These are phyloP conservation scores for Fraxinus ornus DNA, from an alignment of 305 asterid species.

Conservation along the genomic window DNA sequence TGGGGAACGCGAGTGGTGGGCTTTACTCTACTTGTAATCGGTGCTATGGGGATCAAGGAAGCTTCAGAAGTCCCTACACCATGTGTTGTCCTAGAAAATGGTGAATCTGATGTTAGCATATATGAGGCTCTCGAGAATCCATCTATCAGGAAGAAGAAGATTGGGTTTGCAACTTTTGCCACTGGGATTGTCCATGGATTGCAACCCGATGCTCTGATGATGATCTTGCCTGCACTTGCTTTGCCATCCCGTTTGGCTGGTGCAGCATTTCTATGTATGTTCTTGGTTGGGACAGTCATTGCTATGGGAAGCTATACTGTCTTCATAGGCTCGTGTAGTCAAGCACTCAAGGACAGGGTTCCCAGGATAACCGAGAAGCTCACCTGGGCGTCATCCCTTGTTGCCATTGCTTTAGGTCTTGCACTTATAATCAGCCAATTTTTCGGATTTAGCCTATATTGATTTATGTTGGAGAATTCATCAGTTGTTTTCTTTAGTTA, in stretches of 20 bases:
- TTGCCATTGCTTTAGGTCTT: slow-evolving; percentile 80
- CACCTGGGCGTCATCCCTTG: slow-evolving; percentile 89
- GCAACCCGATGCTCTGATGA: slow-evolving; percentile 93
- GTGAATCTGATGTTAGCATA: slow-evolving; percentile 58
- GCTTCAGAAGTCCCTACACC: slow-evolving; percentile 73
- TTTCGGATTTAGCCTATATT: slow-evolving; percentile 83
- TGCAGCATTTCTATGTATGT: slow-evolving; percentile 81
- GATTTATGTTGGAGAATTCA: not conserved
- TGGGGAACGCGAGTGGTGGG: slow-evolving; percentile 97
- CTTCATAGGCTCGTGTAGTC: slow-evolving; percentile 84
- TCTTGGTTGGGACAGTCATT: slow-evolving; percentile 82
- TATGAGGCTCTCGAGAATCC: slow-evolving; percentile 48
- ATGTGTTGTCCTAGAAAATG: slow-evolving; percentile 60
- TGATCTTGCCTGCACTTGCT: slow-evolving; percentile 91
- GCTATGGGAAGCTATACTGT: slow-evolving; percentile 98
- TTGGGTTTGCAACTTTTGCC: slow-evolving; percentile 91
- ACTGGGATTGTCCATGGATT: slow-evolving; percentile 93
- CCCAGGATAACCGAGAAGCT: slow-evolving; percentile 95
- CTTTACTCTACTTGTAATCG: slow-evolving; percentile 76
- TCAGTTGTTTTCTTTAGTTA: slow-evolving; percentile 8
- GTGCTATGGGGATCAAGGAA: slow-evolving; percentile 92
- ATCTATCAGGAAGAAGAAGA: slow-evolving; percentile 51
- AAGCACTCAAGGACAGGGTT: slow-evolving; percentile 79
- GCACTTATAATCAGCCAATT: slow-evolving; percentile 71
- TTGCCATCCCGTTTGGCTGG: slow-evolving; percentile 97